These are phyloP conservation scores for Solanum hybrid DNA, from an alignment of 305 asterid genomes.

Conservation along the genomic window DNA sequence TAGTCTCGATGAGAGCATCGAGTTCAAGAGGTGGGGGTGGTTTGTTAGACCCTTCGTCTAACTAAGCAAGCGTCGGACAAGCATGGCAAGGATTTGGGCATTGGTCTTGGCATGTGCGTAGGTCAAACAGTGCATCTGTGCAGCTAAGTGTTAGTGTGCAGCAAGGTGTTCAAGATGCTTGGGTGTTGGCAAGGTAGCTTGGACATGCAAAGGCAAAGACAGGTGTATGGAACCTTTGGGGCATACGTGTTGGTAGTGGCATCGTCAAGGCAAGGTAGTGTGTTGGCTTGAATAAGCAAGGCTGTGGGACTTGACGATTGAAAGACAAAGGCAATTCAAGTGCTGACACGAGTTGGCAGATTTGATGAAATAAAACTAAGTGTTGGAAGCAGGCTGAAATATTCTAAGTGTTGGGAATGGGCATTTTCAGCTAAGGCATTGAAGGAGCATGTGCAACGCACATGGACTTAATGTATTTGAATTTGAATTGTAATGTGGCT, in stretches of 20 bases:
- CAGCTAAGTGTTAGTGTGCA: not conserved
- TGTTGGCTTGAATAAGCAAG: not conserved
- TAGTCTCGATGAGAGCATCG: not conserved
- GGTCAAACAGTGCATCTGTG: not conserved
- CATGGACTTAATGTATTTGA: not conserved
- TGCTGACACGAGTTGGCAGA: not conserved
- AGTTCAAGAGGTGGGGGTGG: not conserved
- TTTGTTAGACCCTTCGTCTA: not conserved
- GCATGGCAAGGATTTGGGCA: not conserved
- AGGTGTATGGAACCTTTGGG: not conserved
- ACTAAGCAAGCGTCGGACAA: not conserved
- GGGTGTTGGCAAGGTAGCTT: not conserved
- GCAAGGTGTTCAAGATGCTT: not conserved
- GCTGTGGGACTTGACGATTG: not conserved
- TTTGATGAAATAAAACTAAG: not conserved
- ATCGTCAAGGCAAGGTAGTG: not conserved
- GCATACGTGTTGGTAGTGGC: not conserved
- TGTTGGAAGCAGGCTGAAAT: not conserved
- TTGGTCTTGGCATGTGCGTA: not conserved
- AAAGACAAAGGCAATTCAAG: not conserved
- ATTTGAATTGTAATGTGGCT: not conserved
- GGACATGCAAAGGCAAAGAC: not conserved
- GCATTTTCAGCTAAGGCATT: not conserved
- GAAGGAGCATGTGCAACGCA: not conserved
- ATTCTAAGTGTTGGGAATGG: not conserved